A percentile compares a stretch with the other conserved stretches of the same genome.
phyloP scores from a whole-genome alignment of 331 rosid genomes.

The Erythrophleum ivorense region DNA sequence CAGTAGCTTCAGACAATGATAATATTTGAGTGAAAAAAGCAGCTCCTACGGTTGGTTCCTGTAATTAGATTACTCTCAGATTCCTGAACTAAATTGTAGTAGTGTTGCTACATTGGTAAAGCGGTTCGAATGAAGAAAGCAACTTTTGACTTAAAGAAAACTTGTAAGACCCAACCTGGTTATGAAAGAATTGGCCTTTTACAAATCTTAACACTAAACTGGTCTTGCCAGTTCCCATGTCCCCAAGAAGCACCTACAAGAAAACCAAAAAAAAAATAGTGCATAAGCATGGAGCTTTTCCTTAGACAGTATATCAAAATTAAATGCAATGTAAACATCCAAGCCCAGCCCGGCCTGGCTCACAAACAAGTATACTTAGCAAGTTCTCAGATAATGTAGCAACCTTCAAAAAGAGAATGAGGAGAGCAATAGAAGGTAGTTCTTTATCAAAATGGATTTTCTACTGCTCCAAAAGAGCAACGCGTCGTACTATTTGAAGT shows the following conservation, averaged over 20 bases:
- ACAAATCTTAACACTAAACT: constrained; percentile 71
- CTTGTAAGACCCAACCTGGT: constrained; percentile 50
- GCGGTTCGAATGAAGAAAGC: background rate
- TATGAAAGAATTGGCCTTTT: constrained; percentile 60
- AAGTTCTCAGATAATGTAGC: no score
- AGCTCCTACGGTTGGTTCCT: constrained; percentile 78
- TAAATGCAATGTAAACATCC: background rate
- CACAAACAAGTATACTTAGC: no score
- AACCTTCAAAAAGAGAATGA: no score
- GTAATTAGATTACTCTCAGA: constrained; percentile 12
- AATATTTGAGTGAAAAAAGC: constrained; percentile 70
- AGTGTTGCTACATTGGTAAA: background rate
- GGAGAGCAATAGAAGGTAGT: background rate
- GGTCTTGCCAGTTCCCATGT: constrained; percentile 79
- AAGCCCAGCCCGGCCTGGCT: background rate
- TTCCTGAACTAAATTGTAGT: background rate
- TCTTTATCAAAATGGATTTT: no score
- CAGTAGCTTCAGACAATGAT: constrained; percentile 66
- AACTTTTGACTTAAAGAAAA: background rate
- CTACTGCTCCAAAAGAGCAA: no score
- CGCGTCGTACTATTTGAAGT: no score
- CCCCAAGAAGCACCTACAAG: constrained; percentile 69
- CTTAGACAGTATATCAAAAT: no score
- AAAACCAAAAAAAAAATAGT: background rate
- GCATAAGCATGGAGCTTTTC: background rate